phyloP scores from a whole-genome alignment of 2,329 filamentous ascomycete species.

The Colletotrichum sojae region DNA sequence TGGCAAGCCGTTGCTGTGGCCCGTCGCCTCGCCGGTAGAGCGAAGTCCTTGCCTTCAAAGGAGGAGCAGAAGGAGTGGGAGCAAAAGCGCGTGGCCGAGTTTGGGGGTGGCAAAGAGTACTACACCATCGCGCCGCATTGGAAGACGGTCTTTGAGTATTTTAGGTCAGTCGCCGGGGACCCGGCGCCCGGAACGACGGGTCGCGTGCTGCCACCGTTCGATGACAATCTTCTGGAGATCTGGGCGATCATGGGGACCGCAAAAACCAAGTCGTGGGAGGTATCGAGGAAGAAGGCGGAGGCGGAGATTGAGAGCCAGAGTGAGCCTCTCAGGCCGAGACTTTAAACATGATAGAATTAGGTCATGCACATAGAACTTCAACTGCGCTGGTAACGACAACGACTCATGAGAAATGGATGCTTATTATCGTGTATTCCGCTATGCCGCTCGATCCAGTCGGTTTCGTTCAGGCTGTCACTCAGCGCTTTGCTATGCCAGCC shows the following conservation, averaged over 20 bases:
- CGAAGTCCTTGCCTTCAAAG: slow-evolving; percentile 44
- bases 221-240: slow-evolving; percentile 53
- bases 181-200: slow-evolving; percentile 55
- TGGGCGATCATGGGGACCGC: slow-evolving; percentile 49
- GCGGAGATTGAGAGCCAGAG: slow-evolving; percentile 34
- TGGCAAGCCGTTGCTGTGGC: slow-evolving; percentile 56
- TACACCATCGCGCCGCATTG: slow-evolving; percentile 54
- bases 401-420: too few species aligned
- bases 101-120: slow-evolving; percentile 51
- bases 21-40: slow-evolving; percentile 51
- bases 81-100: slow-evolving; percentile 45
- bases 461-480: too few species aligned
- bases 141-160: slow-evolving; percentile 54
- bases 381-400: too few species aligned
- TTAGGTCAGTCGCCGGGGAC: slow-evolving; percentile 58
- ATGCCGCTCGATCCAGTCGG: too few species aligned
- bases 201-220: slow-evolving; percentile 57
- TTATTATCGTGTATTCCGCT: too few species aligned
- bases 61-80: slow-evolving; percentile 52
- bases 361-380: not conserved
- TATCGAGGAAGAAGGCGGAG: slow-evolving; percentile 47
- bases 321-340: not conserved
- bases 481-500: too few species aligned
- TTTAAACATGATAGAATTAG: not conserved
- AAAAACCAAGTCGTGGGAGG: slow-evolving; percentile 49